A percentile compares a stretch with the other conserved stretches of the same genome.
phyloP scores from a whole-genome alignment of 306 rosid species.

The Senna siamea region DNA sequence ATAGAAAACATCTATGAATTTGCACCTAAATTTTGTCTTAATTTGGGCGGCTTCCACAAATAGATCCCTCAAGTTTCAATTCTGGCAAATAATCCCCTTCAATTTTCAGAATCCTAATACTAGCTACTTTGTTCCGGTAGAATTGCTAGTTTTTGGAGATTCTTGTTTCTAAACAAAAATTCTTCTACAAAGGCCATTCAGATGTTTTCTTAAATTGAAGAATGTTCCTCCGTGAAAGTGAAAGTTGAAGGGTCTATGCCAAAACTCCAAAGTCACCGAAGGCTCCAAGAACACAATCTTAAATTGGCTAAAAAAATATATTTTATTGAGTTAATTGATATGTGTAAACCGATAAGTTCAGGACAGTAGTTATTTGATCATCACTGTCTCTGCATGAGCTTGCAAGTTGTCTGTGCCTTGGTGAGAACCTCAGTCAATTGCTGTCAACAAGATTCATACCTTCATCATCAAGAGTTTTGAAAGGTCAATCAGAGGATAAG shows the following conservation, averaged over 20 bases:
- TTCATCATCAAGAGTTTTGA: conserved; percentile 72
- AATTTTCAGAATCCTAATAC: not conserved
- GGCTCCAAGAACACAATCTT: not conserved
- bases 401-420: not conserved
- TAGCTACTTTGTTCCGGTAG: not conserved
- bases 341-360: not conserved
- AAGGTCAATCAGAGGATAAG: conserved; percentile 68
- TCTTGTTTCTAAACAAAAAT: not conserved
- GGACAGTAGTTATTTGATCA: not conserved
- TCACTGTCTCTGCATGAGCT: not conserved
- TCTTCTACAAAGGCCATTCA: not conserved
- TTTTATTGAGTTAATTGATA: not conserved
- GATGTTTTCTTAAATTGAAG: not conserved
- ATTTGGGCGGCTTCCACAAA: not conserved
- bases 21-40: not conserved
- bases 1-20: not conserved
- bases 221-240: not conserved
- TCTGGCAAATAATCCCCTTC: not conserved
- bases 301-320: not conserved
- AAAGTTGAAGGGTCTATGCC: not conserved
- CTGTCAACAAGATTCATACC: conserved; percentile 54
- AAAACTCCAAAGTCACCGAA: not conserved
- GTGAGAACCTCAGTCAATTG: not conserved
- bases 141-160: not conserved
- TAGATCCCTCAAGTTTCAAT: not conserved